These are phyloP conservation scores for Backusella westeae DNA, from an alignment of 192 early-diverging fungal species.

Conservation along the genomic window DNA sequence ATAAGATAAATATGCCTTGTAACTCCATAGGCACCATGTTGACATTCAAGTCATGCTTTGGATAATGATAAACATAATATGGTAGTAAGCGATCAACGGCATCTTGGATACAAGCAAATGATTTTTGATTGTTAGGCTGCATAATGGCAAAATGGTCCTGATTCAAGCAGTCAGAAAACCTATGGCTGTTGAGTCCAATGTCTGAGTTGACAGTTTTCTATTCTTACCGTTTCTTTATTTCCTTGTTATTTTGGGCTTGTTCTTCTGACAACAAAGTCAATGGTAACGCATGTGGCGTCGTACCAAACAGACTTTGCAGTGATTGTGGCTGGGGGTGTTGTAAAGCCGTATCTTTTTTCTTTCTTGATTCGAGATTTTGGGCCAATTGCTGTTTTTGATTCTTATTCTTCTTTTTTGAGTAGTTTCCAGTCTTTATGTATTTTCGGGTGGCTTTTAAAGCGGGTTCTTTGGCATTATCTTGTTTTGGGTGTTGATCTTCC, in stretches of 20 bases:
- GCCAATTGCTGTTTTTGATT: not conserved
- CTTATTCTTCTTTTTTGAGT: constrained; percentile 48
- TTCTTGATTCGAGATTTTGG: not conserved
- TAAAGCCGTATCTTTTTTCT: not conserved
- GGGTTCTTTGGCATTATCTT: not conserved
- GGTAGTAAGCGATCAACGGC: constrained; percentile 64
- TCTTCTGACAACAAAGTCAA: constrained; percentile 27
- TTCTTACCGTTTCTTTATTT: constrained; percentile 23
- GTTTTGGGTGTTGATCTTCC: constrained; percentile 11
- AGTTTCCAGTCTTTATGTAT: constrained; percentile 58
- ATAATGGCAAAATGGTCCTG: constrained; percentile 43
- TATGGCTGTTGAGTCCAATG: not conserved
- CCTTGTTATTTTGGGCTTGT: constrained; percentile 20
- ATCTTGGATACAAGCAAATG: constrained; percentile 61
- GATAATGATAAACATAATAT: constrained; percentile 73
- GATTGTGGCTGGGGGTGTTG: constrained; percentile 23
- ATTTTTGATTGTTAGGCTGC: constrained; percentile 54
- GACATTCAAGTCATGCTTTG: constrained; percentile 40
- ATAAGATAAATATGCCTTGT: constrained; percentile 19
- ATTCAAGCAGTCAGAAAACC: constrained; percentile 45
- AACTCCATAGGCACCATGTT: constrained; percentile 28
- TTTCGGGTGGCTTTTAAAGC: constrained; percentile 40
- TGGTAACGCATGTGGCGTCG: constrained; percentile 27
- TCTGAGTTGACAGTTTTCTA: too few species aligned
- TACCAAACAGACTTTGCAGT: constrained; percentile 22